These are phyloP conservation scores for Iberis amara DNA, from an alignment of 441 rosid species.

Conservation along the genomic window DNA sequence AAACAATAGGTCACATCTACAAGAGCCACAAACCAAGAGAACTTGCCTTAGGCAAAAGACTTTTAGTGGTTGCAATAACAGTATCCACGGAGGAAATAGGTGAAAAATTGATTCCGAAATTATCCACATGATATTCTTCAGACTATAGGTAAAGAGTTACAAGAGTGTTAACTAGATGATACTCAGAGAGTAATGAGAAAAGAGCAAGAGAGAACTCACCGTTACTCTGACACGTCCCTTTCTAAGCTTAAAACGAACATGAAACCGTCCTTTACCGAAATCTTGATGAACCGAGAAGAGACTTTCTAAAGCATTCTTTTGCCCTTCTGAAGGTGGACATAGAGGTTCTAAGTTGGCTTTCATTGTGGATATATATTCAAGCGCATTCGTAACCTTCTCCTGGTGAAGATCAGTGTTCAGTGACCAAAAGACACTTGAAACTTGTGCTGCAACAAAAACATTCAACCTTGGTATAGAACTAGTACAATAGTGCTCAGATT, in stretches of 20 bases:
- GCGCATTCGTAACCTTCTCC: constrained; percentile 46
- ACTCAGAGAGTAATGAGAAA: background rate
- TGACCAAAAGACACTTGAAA: constrained; percentile 68
- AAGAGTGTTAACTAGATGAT: constrained; percentile 2
- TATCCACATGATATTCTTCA: constrained; percentile 60
- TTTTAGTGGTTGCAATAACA: constrained; percentile 35
- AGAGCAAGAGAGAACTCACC: constrained; percentile 39
- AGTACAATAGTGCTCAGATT: constrained; percentile 1
- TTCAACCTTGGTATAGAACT: background rate
- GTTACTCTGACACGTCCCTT: constrained; percentile 78
- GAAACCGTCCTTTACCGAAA: constrained; percentile 54
- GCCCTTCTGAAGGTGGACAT: constrained; percentile 37
- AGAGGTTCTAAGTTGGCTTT: constrained; percentile 58
- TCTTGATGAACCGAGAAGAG: constrained; percentile 44
- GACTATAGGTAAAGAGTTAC: constrained; percentile 37
- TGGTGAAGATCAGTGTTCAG: constrained; percentile 74
- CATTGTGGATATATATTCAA: constrained; percentile 78
- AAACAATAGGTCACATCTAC: background rate
- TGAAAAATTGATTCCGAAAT: constrained; percentile 52
- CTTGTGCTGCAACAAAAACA: constrained; percentile 43
- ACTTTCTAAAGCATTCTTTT: constrained; percentile 42
- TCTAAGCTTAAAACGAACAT: constrained; percentile 69
- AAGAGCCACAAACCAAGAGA: background rate
- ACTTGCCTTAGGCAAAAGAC: constrained; percentile 72
- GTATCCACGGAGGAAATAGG: constrained; percentile 47